These are phyloP conservation scores for Petrea volubilis DNA, from an alignment of 257 asterid species.

Conservation along the genomic window DNA sequence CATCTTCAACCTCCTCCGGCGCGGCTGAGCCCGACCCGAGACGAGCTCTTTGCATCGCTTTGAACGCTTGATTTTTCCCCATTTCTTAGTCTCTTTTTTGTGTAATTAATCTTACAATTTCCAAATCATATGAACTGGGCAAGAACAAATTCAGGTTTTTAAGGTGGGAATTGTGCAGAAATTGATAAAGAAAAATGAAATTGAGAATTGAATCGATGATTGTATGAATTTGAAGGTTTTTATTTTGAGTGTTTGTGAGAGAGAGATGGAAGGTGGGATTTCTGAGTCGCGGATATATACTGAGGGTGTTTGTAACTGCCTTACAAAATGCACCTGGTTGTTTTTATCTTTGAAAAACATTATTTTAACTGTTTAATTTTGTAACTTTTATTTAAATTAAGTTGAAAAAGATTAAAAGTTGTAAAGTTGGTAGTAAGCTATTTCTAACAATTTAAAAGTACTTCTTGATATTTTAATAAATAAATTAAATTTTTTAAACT, in stretches of 20 bases:
- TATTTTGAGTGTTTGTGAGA: slow-evolving; percentile 23
- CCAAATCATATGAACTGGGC: neutral
- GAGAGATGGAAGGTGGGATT: slow-evolving; percentile 19
- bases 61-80: slow-evolving; percentile 88
- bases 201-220: neutral
- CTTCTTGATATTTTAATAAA: no score
- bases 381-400: no score
- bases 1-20: slow-evolving; percentile 78
- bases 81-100: slow-evolving; percentile 25
- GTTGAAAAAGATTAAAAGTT: no score
- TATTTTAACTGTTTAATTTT: no score
- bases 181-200: no score
- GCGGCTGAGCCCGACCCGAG: slow-evolving; percentile 70
- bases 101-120: neutral
- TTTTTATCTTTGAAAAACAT: no score
- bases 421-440: no score
- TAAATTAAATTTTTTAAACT: no score
- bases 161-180: neutral
- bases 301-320: no score
- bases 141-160: neutral
- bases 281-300: no score
- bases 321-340: no score
- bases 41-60: slow-evolving; percentile 85
- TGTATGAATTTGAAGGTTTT: slow-evolving; percentile 16
- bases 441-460: no score